phyloP scores from a whole-genome alignment of 2,329 filamentous ascomycete genomes.

The Hypoxylon sp. region DNA sequence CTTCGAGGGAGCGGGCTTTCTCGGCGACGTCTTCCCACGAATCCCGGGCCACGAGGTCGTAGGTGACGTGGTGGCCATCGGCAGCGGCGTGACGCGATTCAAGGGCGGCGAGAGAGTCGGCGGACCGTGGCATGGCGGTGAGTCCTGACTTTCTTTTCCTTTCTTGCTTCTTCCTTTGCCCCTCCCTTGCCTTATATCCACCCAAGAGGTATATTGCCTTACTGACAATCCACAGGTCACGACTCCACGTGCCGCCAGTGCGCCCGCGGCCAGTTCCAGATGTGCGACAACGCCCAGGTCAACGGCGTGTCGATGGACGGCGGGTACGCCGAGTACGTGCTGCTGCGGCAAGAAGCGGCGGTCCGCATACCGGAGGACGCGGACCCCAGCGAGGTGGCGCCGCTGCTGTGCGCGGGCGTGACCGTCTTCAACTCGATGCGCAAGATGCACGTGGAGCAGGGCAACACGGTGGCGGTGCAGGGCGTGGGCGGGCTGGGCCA shows the following conservation, averaged over 20 bases:
- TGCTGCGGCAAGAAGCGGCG: constrained; percentile 66
- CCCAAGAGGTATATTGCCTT: not conserved
- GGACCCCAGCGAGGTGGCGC: constrained; percentile 63
- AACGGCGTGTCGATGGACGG: constrained; percentile 74
- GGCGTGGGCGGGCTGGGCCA: constrained; percentile 81
- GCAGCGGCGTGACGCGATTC: constrained; percentile 64
- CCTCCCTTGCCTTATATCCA: not conserved
- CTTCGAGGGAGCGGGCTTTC: constrained; percentile 54
- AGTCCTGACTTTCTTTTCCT: constrained; percentile 41
- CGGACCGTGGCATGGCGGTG: constrained; percentile 71
- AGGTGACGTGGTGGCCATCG: constrained; percentile 69
- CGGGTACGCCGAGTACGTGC: constrained; percentile 71
- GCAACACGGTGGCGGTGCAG: constrained; percentile 65
- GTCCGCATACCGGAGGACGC: constrained; percentile 62
- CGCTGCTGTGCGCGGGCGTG: constrained; percentile 71
- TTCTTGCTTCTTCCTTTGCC: not conserved
- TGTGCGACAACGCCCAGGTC: constrained; percentile 67
- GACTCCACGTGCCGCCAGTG: constrained; percentile 69
- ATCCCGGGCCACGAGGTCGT: constrained; percentile 77
- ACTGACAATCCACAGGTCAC: constrained; percentile 55
- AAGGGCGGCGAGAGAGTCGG: constrained; percentile 72
- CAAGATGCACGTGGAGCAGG: constrained; percentile 60
- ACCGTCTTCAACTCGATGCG: constrained; percentile 68
- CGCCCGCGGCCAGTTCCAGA: constrained; percentile 69
- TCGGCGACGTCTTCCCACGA: constrained; percentile 66